Conservation (phyloP, 129 eudicot species). For the Flaveria robusta region DNA sequence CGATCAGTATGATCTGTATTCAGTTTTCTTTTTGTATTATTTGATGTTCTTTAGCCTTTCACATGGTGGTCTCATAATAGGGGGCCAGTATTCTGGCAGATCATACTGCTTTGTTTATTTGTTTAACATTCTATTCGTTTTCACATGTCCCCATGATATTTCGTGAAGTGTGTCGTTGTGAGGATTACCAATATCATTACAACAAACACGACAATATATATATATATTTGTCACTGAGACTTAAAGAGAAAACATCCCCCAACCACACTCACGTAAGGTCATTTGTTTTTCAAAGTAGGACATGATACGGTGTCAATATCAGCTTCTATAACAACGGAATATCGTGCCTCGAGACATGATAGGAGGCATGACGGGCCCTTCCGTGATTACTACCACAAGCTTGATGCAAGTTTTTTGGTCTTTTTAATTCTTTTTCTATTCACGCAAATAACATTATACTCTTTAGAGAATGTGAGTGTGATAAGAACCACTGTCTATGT, state of each 20-base stretch:
- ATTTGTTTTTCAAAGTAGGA: too few species aligned
- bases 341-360: too few species aligned
- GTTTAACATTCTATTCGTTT: neutral
- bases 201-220: neutral
- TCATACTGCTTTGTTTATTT: constrained; percentile 21
- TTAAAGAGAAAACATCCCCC: neutral
- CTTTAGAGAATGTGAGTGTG: too few species aligned
- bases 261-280: neutral
- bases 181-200: neutral
- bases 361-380: too few species aligned
- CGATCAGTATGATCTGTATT: neutral
- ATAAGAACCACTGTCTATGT: too few species aligned
- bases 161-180: constrained; percentile 6
- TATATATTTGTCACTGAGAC: neutral
- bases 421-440: too few species aligned
- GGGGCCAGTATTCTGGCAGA: constrained; percentile 34
- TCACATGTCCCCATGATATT: constrained; percentile 8
- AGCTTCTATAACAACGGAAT: too few species aligned
- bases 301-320: too few species aligned
- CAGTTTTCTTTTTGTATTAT: constrained; percentile 6
- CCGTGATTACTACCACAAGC: too few species aligned
- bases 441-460: too few species aligned
- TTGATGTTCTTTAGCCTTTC: constrained; percentile 14
- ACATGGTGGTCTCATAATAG: constrained; percentile 26
- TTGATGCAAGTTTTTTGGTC: too few species aligned